A percentile compares a stretch with the other conserved stretches of the same genome.
Conservation (phyloP, 805 yeast species). For the Candida dendrica region DNA sequence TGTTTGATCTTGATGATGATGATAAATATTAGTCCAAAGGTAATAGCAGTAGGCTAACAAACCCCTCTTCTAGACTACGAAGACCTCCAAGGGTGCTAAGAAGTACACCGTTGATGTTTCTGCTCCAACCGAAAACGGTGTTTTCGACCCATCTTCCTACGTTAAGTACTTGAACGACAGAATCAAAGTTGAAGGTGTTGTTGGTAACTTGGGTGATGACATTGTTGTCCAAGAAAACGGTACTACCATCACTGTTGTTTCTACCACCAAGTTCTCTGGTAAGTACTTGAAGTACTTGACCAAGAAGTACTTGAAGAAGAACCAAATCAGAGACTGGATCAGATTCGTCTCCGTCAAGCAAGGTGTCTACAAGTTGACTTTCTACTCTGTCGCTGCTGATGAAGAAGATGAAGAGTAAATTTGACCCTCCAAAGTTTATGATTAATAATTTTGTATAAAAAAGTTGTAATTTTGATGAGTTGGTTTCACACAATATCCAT, state of each 20-base stretch:
- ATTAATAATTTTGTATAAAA: neutral
- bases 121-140: conserved; percentile 96
- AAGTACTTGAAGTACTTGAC: conserved; percentile 99
- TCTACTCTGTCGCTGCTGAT: conserved; percentile 97
- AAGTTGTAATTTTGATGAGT: conserved; percentile 1
- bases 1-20: no score
- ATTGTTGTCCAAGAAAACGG: conserved; percentile 85
- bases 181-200: conserved; percentile 96
- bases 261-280: conserved; percentile 97
- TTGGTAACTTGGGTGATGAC: conserved; percentile 95
- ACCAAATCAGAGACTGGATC: conserved; percentile 99
- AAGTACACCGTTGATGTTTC: conserved; percentile 93
- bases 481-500: neutral
- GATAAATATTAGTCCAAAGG: conserved; percentile 3
- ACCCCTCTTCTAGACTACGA: conserved; percentile 54
- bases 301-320: conserved; percentile 99
- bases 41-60: conserved; percentile 71
- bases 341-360: conserved; percentile 95
- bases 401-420: conserved; percentile 92
- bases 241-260: conserved; percentile 80
- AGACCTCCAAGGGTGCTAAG: conserved; percentile 76
- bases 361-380: conserved; percentile 94
- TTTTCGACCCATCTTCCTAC: conserved; percentile 95
- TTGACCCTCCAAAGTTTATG: conserved; percentile 1
- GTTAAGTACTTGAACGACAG: conserved; percentile 97